Base-by-base conservation (phyloP, 2,329 filamentous ascomycete genomes). In the Fusarium illudens region DNA sequence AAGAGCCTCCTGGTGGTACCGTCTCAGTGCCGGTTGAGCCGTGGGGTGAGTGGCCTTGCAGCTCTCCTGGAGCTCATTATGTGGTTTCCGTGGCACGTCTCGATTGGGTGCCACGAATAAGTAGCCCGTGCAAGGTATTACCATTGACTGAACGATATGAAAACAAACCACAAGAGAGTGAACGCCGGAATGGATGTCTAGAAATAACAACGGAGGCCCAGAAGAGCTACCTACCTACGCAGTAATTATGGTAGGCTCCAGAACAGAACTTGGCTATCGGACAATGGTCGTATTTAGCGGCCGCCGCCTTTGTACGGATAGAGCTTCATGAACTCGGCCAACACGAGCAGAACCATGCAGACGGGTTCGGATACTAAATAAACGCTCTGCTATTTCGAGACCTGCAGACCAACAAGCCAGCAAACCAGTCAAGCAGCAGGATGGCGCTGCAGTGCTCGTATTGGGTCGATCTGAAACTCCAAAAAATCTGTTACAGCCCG, bases 381-480 rank as follows among this genome's bases (percentile, higher is more conserved):
- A 46, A 34, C 39, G 42, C 25, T 15, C 33, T 25, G 30, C 27
- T 36, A 51, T 51, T 51, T 51, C 32, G 32, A 36, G 13, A 51
- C 20, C 49, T 51, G 17, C 10, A 17, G 12, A 7, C 36, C 17
- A 39, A 22, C 17, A 20, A 39, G 19, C 25, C 27, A 50, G 25
- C 30, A 13, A 17, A 10, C 17, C 36, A 13, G 17, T 33, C 13
- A 49, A 36, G 22, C 20, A 29, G 22, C 30, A 49, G 22, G 30
- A 48, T 19, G 20, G 10, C 30, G 25, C 34, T 39, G 20, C 17
- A 27, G n/a, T 27, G 44, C 20, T 48, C 53, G 39, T 56, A 22
- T 46, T 46, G 39, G 39, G 12, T n/a, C 19, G 60, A 56, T 55
- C 25, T 36, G 58, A 63, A 53, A 63, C 62, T 60, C 32, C 19